phyloP scores from a whole-genome alignment of 768 basidiomycete species.

The Tricholoma terreum region DNA sequence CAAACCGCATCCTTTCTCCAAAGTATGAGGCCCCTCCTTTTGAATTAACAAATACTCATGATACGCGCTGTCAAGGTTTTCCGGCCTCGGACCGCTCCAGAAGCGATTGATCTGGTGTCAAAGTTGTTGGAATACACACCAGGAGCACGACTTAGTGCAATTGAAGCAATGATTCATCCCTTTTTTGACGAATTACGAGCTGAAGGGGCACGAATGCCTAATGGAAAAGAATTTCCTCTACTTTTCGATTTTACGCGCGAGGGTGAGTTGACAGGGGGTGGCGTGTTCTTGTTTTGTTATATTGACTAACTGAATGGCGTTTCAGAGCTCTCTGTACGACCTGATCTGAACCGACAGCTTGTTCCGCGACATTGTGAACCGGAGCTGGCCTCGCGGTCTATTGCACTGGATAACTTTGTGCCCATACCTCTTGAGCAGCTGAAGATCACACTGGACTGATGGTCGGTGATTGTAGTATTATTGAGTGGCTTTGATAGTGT shows the following conservation, averaged over 20 bases:
- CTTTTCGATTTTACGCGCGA: constrained; percentile 25
- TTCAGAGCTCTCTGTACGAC: constrained; percentile 92
- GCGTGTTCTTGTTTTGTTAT: neutral
- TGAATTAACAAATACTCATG: constrained; percentile 11
- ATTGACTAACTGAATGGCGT: neutral
- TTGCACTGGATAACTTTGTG: constrained; percentile 87
- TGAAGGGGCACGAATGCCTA: constrained; percentile 89
- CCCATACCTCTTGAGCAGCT: constrained; percentile 97
- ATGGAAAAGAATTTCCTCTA: neutral
- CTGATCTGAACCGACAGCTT: constrained; percentile 88
- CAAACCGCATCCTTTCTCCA: constrained; percentile 98
- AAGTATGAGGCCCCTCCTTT: constrained; percentile 50
- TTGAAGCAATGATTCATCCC: constrained; percentile 89
- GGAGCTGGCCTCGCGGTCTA: constrained; percentile 81
- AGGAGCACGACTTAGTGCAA: constrained; percentile 81
- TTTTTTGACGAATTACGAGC: constrained; percentile 96
- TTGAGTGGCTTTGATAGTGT: constrained; percentile 12
- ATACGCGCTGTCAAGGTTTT: constrained; percentile 65
- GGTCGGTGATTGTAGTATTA: constrained; percentile 12
- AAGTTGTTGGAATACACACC: constrained; percentile 99
- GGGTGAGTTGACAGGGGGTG: constrained; percentile 51
- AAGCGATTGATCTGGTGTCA: constrained; percentile 94
- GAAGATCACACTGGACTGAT: constrained; percentile 89
- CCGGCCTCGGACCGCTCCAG: constrained; percentile 92
- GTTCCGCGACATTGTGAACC: constrained; percentile 89